These are phyloP conservation scores for Bondarzewia mesenterica DNA, from an alignment of 1,284 basidiomycete species.

Conservation along the genomic window DNA sequence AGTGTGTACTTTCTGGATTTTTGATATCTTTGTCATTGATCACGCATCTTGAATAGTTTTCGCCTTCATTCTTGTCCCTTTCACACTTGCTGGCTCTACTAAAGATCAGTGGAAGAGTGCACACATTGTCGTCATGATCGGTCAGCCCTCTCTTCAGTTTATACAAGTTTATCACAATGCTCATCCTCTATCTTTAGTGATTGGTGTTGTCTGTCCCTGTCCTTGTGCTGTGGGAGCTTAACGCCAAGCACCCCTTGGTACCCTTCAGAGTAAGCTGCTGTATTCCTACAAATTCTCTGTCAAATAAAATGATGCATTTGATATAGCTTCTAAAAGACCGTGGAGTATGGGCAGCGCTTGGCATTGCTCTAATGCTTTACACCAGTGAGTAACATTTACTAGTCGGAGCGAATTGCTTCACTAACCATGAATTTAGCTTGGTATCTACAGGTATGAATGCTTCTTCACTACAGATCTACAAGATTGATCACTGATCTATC, in stretches of 20 bases:
- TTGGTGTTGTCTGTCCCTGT: not conserved
- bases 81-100: not conserved
- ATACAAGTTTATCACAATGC: too few species aligned
- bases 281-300: too few species aligned
- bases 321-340: not conserved
- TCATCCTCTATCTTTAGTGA: not conserved
- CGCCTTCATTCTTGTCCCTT: not conserved
- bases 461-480: not conserved
- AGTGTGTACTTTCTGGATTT: not conserved
- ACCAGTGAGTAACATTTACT: not conserved
- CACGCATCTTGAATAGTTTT: not conserved
- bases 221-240: not conserved
- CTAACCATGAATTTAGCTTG: not conserved
- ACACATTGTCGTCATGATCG: not conserved
- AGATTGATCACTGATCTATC: not conserved
- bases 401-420: not conserved
- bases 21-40: not conserved
- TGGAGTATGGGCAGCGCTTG: not conserved
- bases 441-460: not conserved
- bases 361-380: not conserved
- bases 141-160: too few species aligned
- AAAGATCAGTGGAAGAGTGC: not conserved
- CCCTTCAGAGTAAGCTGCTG: not conserved
- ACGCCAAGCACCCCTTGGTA: not conserved
- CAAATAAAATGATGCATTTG: not conserved